Conservation (phyloP, 1,284 basidiomycete genomes). For the Trametes pubescens region DNA sequence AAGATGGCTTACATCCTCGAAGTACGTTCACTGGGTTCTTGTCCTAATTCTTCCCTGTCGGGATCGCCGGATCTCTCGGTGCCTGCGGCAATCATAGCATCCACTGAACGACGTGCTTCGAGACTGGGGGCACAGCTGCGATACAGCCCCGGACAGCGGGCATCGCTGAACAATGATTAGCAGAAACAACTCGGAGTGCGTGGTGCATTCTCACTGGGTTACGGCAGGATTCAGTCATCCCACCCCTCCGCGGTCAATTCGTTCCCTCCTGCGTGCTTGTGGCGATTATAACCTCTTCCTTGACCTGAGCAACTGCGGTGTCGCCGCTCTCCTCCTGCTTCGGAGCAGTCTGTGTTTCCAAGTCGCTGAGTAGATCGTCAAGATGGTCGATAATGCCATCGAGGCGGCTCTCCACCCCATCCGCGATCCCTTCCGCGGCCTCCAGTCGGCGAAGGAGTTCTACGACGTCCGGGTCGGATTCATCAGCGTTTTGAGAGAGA, state of each 20-base stretch:
- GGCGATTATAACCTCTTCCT: constrained; percentile 1
- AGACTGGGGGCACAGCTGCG: not conserved
- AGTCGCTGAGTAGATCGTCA: constrained; percentile 57
- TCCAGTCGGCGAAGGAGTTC: constrained; percentile 59
- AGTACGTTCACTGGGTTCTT: not conserved
- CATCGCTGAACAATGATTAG: not conserved
- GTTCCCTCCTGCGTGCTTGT: not conserved
- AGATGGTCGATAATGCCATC: constrained; percentile 64
- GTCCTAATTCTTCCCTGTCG: not conserved
- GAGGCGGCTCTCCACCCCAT: constrained; percentile 63
- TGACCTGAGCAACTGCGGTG: not conserved
- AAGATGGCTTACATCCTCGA: not conserved
- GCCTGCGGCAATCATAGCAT: not conserved
- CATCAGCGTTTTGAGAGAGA: constrained; percentile 45
- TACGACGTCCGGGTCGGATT: constrained; percentile 43
- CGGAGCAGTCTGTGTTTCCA: constrained; percentile 44
- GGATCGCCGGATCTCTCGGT: not conserved
- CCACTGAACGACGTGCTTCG: not conserved
- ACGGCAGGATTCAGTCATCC: not conserved
- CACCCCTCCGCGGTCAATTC: not conserved
- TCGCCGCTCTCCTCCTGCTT: not conserved
- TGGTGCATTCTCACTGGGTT: not conserved
- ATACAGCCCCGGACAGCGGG: not conserved
- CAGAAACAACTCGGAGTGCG: not conserved
- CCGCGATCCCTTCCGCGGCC: constrained; percentile 60